phyloP scores from a whole-genome alignment of 2,329 filamentous ascomycete genomes.

The Fusarium sp. region DNA sequence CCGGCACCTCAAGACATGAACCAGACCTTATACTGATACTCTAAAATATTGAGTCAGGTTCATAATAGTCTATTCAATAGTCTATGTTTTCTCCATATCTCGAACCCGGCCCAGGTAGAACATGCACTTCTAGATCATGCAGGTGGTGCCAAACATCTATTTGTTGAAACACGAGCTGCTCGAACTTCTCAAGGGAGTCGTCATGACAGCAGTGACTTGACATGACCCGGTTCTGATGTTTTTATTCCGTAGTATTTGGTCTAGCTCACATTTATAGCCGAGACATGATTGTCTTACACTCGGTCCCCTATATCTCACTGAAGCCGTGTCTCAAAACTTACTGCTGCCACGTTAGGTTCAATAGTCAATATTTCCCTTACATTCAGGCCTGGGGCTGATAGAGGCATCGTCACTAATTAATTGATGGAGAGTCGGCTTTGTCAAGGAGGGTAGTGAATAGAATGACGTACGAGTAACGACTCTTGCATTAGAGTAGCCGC shows the following conservation, averaged over 20 bases:
- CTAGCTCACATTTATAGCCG: not conserved
- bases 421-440: no score
- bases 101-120: constrained; percentile 1
- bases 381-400: not conserved
- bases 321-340: constrained; percentile 12
- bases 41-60: not conserved
- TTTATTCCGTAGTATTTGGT: not conserved
- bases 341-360: not conserved
- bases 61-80: constrained; percentile 7
- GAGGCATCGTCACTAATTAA: no score
- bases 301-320: not conserved
- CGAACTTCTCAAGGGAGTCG: constrained; percentile 12
- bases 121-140: constrained; percentile 7
- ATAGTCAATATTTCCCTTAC: not conserved
- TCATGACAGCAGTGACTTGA: constrained; percentile 6
- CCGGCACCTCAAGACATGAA: no score
- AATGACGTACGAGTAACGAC: no score
- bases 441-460: no score
- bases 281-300: constrained; percentile 10
- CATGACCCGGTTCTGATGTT: not conserved
- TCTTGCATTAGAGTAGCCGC: no score
- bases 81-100: not conserved
- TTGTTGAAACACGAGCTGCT: constrained; percentile 1
- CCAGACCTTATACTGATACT: not conserved
- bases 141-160: not conserved